Evolutionary conservation across 2,329 filamentous ascomycete species (phyloP), one percentile per base, ranked within the genome.

Genomic region (Talaromyces piceae): DNA sequence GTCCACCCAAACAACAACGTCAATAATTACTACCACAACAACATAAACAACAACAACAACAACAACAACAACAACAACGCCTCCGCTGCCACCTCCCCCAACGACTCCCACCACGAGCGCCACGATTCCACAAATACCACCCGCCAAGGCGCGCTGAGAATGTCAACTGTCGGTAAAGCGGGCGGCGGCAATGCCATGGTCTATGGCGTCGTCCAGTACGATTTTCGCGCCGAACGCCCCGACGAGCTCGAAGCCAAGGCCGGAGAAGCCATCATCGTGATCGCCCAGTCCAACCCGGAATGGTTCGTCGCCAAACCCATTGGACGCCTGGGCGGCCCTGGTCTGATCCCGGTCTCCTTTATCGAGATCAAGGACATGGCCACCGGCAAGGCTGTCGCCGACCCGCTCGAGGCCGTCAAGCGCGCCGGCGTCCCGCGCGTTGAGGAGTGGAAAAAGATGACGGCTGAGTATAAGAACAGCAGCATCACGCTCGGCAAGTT

Each of bases 301-400:
- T 98, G 93, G 93, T 97, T 97, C 64, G 91, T 98, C 55, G 93
- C 93, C 47, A 98, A 98, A 72, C 93, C 93, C n/a, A 98, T 98
- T 66, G 91, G 91, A 56, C 81, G 93, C 58, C 77, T 98, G n/a
- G 93, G 93, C 41, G 93, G 93, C 1, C 93, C 93, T 1, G 93
- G 93, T 37, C 73, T 98, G 61, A 97, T 98, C 58, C 93, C 93
- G 2, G 91, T 97, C 27, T 94, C 91, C 0, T 97, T 95, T 67
- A 88, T 98, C 59, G 90, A 98, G 71, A 91, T 98, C 60, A 81
- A 89, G 66, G 93, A 97, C 68, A 95, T 96, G 86, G 82, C 83
- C 4, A 90, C 88, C 1, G 90, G 91, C 47, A 82, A 87, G 59
- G 80, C 91, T 0, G 89, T 96, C 1, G 69, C 80, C 16, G 89